Evolutionary conservation across 192 early-diverging fungal species (phyloP).

Genomic region (Coemansia sp.): DNA sequence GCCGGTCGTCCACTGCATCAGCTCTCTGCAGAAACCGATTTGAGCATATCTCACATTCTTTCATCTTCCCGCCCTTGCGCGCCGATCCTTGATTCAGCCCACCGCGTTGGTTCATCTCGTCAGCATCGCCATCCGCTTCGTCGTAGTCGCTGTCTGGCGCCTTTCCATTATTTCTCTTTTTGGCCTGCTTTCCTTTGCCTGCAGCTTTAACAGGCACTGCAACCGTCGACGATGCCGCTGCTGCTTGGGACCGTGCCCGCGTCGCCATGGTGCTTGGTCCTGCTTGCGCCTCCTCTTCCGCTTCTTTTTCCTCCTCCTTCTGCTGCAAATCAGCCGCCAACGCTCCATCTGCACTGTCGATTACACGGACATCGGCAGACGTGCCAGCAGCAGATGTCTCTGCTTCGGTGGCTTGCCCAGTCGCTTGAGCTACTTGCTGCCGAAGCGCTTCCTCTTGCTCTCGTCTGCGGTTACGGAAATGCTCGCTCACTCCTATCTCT

Average conservation of each 20-base stretch:
- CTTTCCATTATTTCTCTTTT: conserved; percentile 24
- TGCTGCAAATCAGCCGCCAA: conserved; percentile 39
- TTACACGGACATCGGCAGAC: not conserved
- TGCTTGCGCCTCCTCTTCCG: conserved; percentile 13
- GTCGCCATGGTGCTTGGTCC: not conserved
- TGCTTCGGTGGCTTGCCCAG: not conserved
- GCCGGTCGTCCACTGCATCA: conserved; percentile 1
- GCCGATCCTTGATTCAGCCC: conserved; percentile 44
- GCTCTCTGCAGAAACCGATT: conserved; percentile 40
- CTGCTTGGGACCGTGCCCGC: not conserved
- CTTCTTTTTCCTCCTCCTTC: conserved; percentile 16
- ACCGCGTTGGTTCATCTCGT: conserved; percentile 25
- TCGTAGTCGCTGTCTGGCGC: conserved; percentile 18
- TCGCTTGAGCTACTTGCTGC: not conserved
- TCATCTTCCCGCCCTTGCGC: conserved; percentile 50
- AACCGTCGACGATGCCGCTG: conserved; percentile 6
- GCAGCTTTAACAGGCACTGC: conserved; percentile 1
- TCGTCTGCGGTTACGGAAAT: conserved; percentile 44
- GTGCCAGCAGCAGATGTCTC: not conserved
- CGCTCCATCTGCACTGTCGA: conserved; percentile 30
- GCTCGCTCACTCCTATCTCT: conserved; percentile 48
- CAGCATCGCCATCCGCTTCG: not conserved
- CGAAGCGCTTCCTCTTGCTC: conserved; percentile 26
- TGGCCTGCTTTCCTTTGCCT: conserved; percentile 4
- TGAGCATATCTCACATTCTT: conserved; percentile 42